These are phyloP conservation scores for Aspergillus vadensis DNA, from an alignment of 2,329 filamentous ascomycete genomes.

Conservation along the genomic window DNA sequence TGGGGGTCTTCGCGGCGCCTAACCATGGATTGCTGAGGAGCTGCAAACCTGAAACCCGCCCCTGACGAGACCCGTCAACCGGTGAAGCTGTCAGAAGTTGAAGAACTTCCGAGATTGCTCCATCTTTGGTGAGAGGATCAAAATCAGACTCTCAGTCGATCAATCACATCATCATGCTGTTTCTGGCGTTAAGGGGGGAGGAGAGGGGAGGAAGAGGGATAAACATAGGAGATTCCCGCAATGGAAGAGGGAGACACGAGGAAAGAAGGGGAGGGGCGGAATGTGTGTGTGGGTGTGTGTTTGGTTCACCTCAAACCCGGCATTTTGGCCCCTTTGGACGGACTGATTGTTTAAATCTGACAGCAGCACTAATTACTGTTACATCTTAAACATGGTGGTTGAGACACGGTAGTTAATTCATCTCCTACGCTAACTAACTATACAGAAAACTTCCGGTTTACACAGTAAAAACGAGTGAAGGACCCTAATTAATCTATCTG, in stretches of 20 bases:
- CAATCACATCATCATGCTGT: not conserved
- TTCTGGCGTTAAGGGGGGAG: not conserved
- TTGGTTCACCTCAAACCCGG: not conserved
- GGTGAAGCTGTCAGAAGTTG: conserved; percentile 1
- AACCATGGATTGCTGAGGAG: conserved; percentile 6
- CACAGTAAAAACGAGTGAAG: not conserved
- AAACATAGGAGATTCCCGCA: not conserved
- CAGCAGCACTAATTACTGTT: not conserved
- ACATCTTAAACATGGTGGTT: not conserved
- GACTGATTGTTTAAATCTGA: not conserved
- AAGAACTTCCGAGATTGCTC: not conserved
- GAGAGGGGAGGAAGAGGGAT: not conserved
- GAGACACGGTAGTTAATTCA: not conserved
- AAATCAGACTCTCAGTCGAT: not conserved
- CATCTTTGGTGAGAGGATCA: not conserved
- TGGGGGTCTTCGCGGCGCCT: not conserved
- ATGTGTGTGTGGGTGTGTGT: too few relatives aligned
- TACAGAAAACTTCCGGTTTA: not conserved
- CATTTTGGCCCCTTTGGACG: not conserved
- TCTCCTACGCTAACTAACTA: not conserved
- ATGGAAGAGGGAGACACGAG: too few relatives aligned
- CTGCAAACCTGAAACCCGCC: conserved; percentile 11
- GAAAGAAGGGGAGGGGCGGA: too few relatives aligned
- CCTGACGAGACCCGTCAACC: conserved; percentile 1
- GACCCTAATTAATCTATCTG: conserved; percentile 3